These are phyloP conservation scores for Pugionium dolabratum DNA, from an alignment of 345 rosid species.

Conservation along the genomic window DNA sequence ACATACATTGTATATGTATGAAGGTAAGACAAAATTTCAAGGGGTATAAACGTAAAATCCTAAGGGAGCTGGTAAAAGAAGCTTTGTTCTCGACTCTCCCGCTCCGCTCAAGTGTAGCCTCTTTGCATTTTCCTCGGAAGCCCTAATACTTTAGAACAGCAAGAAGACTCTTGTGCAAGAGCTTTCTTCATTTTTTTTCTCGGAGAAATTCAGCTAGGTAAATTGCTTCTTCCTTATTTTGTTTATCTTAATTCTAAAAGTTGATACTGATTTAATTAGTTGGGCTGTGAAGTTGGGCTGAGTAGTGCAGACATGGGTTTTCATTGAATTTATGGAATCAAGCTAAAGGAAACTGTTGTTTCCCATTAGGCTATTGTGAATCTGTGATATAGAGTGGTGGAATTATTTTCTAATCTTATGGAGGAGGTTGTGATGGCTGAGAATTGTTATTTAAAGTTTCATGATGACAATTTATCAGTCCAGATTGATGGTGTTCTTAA, in stretches of 20 bases:
- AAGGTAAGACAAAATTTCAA: slow-evolving; percentile 19
- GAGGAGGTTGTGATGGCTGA: slow-evolving; percentile 37
- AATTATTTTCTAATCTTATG: slow-evolving; percentile 11
- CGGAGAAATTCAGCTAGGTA: background rate
- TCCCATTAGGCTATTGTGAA: slow-evolving; percentile 6
- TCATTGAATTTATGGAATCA: background rate
- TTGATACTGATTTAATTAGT: no score
- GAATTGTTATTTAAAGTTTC: slow-evolving; percentile 33
- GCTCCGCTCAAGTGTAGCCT: slow-evolving; percentile 27
- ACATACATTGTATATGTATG: background rate
- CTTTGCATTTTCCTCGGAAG: slow-evolving; percentile 18
- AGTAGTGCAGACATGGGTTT: no score
- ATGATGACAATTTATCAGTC: slow-evolving; percentile 21
- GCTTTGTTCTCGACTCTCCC: slow-evolving; percentile 31
- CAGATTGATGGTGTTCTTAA: slow-evolving; percentile 26
- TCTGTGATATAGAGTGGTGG: background rate
- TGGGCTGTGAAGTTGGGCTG: no score
- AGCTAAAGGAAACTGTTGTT: slow-evolving; percentile 3
- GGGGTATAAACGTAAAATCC: background rate
- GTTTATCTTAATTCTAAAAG: background rate
- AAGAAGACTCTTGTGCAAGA: background rate
- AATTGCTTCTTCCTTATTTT: slow-evolving; percentile 3
- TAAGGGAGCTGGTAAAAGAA: slow-evolving; percentile 13
- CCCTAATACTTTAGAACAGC: slow-evolving; percentile 21
- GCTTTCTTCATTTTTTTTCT: background rate